Conservation (phyloP, 2,329 filamentous ascomycete genomes). For the Neopestalotiopsis clavispora region DNA sequence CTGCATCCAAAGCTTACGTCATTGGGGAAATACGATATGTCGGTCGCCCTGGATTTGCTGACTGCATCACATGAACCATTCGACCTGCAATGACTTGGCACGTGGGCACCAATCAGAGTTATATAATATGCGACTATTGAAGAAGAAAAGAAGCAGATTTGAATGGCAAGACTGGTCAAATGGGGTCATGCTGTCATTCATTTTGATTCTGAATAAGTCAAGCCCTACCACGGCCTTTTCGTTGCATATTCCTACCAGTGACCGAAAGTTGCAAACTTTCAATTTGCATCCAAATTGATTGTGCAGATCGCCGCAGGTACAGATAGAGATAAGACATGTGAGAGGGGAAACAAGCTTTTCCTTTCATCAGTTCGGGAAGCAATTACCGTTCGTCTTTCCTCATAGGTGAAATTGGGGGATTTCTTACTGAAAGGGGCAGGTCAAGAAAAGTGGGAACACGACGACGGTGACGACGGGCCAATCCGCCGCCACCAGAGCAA, state of each 20-base stretch:
- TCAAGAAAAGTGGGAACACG: conserved; percentile 2
- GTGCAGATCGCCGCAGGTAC: background rate
- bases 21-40: background rate
- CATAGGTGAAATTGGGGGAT: background rate
- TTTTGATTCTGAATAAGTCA: too few relatives aligned
- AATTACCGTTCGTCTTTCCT: conserved; percentile 4
- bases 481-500: background rate
- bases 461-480: background rate
- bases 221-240: too few relatives aligned
- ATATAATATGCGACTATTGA: background rate
- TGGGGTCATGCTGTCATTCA: too few relatives aligned
- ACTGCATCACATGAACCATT: background rate
- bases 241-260: background rate
- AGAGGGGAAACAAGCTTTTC: background rate
- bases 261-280: background rate
- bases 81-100: background rate
- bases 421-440: conserved; percentile 4
- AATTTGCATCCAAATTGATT: background rate
- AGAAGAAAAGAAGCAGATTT: too few relatives aligned
- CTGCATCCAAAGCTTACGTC: background rate
- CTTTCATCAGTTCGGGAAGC: background rate
- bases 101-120: background rate
- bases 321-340: conserved; percentile 4
- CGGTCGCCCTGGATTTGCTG: background rate
- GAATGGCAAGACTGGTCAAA: too few relatives aligned